Conservation (phyloP, 73 alveolate genomes). For the Tetrahymena thermophila region DNA sequence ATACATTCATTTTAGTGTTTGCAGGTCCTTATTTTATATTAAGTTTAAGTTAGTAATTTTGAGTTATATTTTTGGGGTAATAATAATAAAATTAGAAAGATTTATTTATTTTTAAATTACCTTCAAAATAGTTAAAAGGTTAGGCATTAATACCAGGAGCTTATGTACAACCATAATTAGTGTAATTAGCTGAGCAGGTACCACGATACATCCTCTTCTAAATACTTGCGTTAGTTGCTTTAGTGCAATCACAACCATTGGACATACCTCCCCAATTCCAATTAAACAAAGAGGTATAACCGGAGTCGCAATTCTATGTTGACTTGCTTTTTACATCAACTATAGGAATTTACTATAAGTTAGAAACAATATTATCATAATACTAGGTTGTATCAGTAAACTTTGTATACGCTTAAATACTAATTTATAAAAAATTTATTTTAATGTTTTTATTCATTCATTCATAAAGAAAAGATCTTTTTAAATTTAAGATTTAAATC, state of each 20-base stretch:
- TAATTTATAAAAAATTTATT: background rate
- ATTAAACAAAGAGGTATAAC: background rate
- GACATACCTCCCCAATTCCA: background rate
- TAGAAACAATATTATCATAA: background rate
- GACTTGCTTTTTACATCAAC: background rate
- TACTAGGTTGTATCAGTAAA: background rate
- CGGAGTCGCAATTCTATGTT: background rate
- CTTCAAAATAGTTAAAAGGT: background rate
- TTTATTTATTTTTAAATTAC: background rate
- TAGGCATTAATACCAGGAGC: background rate
- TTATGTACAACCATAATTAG: background rate
- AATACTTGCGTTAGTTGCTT: background rate
- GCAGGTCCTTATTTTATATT: background rate
- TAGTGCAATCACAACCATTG: background rate
- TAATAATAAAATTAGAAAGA: background rate
- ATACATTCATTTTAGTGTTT: background rate
- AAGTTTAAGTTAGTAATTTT: too few relatives aligned
- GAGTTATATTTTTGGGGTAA: too few relatives aligned
- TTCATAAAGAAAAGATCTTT: too few relatives aligned
- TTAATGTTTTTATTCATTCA: background rate
- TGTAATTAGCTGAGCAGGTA: background rate
- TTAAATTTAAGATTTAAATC: too few relatives aligned
- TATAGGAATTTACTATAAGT: background rate
- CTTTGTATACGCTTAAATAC: background rate
- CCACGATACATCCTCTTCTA: background rate